Percentiles rank a stretch among this genome's conserved stretches.
Conservation (phyloP, 768 basidiomycete genomes). For the Tulasnella sp. region DNA sequence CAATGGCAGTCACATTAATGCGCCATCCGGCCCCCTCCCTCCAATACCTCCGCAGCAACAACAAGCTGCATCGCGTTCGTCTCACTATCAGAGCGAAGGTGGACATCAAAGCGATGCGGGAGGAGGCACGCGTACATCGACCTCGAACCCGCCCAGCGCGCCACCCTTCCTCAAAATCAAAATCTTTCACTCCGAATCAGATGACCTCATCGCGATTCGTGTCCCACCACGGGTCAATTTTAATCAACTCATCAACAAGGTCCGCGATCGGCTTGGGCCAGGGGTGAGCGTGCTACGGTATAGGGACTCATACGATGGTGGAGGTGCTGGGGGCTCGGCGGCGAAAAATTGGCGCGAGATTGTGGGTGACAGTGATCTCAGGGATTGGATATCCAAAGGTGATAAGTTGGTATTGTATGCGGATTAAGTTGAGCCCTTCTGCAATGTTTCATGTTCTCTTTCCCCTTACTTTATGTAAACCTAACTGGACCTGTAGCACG, state of each 20-base stretch:
- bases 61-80: neutral
- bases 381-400: conserved; percentile 63
- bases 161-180: conserved; percentile 93
- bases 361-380: conserved; percentile 50
- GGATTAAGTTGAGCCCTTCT: neutral
- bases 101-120: neutral
- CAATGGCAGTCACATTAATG: neutral
- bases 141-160: neutral
- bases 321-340: conserved; percentile 33
- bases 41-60: conserved; percentile 3
- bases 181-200: conserved; percentile 85
- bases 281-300: conserved; percentile 62
- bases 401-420: conserved; percentile 71
- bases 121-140: neutral
- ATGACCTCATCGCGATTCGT: conserved; percentile 93
- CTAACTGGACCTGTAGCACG: too few relatives aligned
- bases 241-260: conserved; percentile 81
- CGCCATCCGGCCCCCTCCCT: neutral
- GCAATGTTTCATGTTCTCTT: neutral
- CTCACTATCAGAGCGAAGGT: neutral
- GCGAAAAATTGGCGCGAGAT: conserved; percentile 43
- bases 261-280: conserved; percentile 72
- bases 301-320: conserved; percentile 45
- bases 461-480: neutral
- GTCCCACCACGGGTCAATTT: conserved; percentile 88